Percentiles rank a stretch among this genome's conserved stretches.
Conservation (phyloP, 306 rosid species). For the Canavalia ensiformis region DNA sequence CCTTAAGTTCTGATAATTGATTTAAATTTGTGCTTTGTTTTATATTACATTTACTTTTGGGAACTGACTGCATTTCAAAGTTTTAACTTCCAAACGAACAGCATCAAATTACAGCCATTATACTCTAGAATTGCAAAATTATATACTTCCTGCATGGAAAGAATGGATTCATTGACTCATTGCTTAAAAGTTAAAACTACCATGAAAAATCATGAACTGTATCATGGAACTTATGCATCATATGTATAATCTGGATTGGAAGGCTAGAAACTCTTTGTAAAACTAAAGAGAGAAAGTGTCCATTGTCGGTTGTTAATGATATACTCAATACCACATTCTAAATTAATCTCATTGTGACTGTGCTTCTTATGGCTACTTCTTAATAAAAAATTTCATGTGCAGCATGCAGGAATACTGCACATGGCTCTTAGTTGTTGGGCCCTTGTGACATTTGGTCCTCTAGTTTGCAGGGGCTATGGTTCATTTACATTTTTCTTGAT, state of each 20-base stretch:
- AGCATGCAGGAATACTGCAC: slow-evolving; percentile 82
- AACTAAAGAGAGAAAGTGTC: not conserved
- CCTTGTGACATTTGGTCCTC: slow-evolving; percentile 81
- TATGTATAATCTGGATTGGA: slow-evolving; percentile 9
- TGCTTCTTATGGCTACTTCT: slow-evolving; percentile 13
- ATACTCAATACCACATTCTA: not conserved
- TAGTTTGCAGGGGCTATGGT: slow-evolving; percentile 86
- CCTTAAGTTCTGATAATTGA: too few species aligned
- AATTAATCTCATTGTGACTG: slow-evolving; percentile 4
- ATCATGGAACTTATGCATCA: slow-evolving; percentile 13
- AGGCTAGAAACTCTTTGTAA: not conserved
- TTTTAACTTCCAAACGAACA: not conserved
- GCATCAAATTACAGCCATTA: not conserved
- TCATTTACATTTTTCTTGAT: slow-evolving; percentile 82
- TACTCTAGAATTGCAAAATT: not conserved
- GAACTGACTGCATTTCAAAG: slow-evolving; percentile 13
- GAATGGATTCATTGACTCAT: slow-evolving; percentile 22
- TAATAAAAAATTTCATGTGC: slow-evolving; percentile 49
- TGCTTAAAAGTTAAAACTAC: not conserved
- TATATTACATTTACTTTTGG: not conserved
- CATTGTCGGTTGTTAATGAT: not conserved
- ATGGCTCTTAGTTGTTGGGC: slow-evolving; percentile 77
- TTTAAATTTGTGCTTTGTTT: not conserved
- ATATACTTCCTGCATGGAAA: not conserved
- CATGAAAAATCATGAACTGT: not conserved